Percentiles rank a stretch among this genome's conserved stretches.
Conservation (phyloP, 2,329 filamentous ascomycete species). For the Arthrobotrys iridis region DNA sequence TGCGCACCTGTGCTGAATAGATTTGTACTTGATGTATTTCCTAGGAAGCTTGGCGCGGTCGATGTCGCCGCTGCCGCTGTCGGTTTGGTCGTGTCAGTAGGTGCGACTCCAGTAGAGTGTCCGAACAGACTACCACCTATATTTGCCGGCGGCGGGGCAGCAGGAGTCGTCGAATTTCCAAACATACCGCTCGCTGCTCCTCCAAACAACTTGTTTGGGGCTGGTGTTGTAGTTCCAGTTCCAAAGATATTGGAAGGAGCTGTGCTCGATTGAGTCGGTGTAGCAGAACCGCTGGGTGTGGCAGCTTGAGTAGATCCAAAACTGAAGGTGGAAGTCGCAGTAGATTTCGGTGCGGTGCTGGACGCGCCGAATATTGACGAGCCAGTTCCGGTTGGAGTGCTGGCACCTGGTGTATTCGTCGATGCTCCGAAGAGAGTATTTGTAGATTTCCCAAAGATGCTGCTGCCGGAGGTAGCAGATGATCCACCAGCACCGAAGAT, state of each 20-base stretch:
- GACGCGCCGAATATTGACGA: conserved; percentile 17
- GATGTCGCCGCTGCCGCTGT: not conserved
- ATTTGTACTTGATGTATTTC: conserved; percentile 18
- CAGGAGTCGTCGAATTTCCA: conserved; percentile 37
- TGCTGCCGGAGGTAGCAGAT: conserved; percentile 9
- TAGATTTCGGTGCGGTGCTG: conserved; percentile 17
- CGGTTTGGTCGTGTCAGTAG: conserved; percentile 30
- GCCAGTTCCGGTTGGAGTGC: conserved; percentile 29
- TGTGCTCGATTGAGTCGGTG: conserved; percentile 38
- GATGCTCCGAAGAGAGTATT: conserved; percentile 15
- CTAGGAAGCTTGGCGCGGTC: conserved; percentile 7
- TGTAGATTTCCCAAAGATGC: conserved; percentile 47
- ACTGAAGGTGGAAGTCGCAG: conserved; percentile 23
- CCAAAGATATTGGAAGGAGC: conserved; percentile 38
- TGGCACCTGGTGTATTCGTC: conserved; percentile 46
- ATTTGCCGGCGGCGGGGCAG: conserved; percentile 31
- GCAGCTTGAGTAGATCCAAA: conserved; percentile 46
- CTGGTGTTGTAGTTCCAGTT: conserved; percentile 28
- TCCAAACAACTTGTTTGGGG: conserved; percentile 29
- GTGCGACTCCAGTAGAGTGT: conserved; percentile 44
- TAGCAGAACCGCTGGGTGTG: conserved; percentile 31
- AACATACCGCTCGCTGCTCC: conserved; percentile 19
- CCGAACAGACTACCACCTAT: conserved; percentile 28
- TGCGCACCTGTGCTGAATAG: conserved; percentile 26
- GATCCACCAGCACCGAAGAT: conserved; percentile 23